A percentile compares a stretch with the other conserved stretches of the same genome.
Evolutionary conservation across 345 rosid species (phyloP).

Genomic region (Citrus reticulata): DNA sequence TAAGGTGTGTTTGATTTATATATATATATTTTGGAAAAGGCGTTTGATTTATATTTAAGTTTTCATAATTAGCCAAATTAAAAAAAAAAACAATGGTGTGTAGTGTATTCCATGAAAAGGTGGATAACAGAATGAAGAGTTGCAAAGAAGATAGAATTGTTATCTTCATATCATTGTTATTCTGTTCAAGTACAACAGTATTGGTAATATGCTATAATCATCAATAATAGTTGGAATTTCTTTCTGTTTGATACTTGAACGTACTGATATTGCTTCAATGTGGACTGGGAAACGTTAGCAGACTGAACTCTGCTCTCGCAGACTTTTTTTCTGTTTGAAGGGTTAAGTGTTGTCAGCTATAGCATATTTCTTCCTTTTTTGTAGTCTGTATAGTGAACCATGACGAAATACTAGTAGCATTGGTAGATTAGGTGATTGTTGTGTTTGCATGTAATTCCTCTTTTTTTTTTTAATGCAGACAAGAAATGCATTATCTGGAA

Average conservation of each 20-base stretch:
- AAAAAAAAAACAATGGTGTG: not conserved
- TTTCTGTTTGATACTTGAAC: not conserved
- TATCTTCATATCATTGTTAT: not conserved
- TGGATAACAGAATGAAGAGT: not conserved
- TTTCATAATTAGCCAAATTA: not conserved
- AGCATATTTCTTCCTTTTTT: not conserved
- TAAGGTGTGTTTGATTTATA: slow-evolving; percentile 52
- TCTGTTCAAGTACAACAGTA: not conserved
- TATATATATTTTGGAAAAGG: not conserved
- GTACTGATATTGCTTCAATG: not conserved
- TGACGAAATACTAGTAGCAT: not conserved
- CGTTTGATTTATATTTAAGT: slow-evolving; percentile 9
- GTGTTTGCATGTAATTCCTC: not conserved
- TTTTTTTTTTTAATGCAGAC: slow-evolving; percentile 48
- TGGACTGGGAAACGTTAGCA: not conserved
- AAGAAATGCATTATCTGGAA: slow-evolving; percentile 96
- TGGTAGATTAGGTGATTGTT: not conserved
- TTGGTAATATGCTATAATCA: not conserved
- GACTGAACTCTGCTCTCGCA: not conserved
- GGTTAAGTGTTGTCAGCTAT: not conserved
- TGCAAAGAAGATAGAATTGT: not conserved
- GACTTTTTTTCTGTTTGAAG: not conserved
- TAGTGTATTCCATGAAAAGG: not conserved
- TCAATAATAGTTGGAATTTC: not conserved
- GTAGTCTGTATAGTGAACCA: not conserved